Base-by-base conservation (phyloP, 768 basidiomycete genomes). In the Russula sp. region DNA sequence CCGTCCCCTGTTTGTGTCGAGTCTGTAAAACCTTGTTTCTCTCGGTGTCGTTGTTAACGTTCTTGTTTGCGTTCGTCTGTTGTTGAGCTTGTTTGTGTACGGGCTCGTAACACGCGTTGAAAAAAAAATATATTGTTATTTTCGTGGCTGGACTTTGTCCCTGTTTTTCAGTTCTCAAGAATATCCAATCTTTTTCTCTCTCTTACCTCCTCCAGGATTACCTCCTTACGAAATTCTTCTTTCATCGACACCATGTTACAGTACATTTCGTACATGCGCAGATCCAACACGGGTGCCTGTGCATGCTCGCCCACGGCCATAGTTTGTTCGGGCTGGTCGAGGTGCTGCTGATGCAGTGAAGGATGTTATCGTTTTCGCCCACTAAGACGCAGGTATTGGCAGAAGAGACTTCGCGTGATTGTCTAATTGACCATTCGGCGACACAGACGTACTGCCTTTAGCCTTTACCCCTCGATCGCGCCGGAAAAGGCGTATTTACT, bases 161-260 rank as follows among this genome's bases (percentile, higher is more conserved):
- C n/a, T n/a, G n/a, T n/a, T n/a, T n/a, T n/a, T n/a, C n/a, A n/a
- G n/a, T n/a, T n/a, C n/a, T n/a, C n/a, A 75, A 1, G 86, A 87
- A 69, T 81, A 87, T 2, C 76, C 83, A 1, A 86, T 72, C n/a
- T 14, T 11, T 43, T 79, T 73, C 0, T n/a, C n/a, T n/a, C n/a
- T n/a, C n/a, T n/a, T n/a, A n/a, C n/a, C 9, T 84, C 81, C 32
- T 72, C 69, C 18, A 71, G 74, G 46, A 79, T 73, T 22, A 88
- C 69, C 2, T 74, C 75, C 11, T 75, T 70, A 7, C 73, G 70
- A 67, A 89, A 88, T 11, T 73, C 71, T 18, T 77, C 78, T 56
- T 79, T 82, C 83, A 90, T 87, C 88, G 87, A 90, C 70, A 16
- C 82, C 86, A 67, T 90, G 89, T 71, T 91, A 88, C 16, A 91